Conservation (phyloP, 2,329 filamentous ascomycete species). For the Leptographium radiaticola region DNA sequence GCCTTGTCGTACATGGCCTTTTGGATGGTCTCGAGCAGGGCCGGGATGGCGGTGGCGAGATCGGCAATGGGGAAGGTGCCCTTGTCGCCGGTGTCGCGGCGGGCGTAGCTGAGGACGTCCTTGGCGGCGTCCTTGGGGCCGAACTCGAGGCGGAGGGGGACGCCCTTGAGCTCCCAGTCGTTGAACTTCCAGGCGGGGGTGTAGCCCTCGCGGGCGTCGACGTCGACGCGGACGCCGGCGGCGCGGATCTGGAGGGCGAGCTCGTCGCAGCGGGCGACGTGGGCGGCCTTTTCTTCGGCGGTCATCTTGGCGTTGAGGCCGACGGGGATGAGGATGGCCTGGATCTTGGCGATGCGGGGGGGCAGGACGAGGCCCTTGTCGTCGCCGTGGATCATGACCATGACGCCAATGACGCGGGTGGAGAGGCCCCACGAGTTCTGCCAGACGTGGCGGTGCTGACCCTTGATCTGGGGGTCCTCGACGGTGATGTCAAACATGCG, state of each 20-base stretch:
- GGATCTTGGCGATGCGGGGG: slow-evolving; percentile 75
- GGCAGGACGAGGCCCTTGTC: slow-evolving; percentile 91
- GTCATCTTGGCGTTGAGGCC: slow-evolving; percentile 82
- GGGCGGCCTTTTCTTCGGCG: slow-evolving; percentile 62
- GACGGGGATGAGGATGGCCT: slow-evolving; percentile 80
- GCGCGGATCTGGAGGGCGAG: slow-evolving; percentile 57
- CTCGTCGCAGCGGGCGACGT: slow-evolving; percentile 62
- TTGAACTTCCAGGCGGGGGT: slow-evolving; percentile 97
- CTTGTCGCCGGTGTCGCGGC: slow-evolving; percentile 81
- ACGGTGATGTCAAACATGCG: slow-evolving; percentile 98
- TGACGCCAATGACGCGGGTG: slow-evolving; percentile 92
- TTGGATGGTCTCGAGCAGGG: slow-evolving; percentile 82
- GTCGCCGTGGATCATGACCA: slow-evolving; percentile 97
- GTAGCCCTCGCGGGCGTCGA: slow-evolving; percentile 82
- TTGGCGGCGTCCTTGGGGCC: slow-evolving; percentile 88
- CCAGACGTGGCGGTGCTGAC: slow-evolving; percentile 77
- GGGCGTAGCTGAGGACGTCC: slow-evolving; percentile 69
- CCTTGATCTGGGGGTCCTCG: slow-evolving; percentile 76
- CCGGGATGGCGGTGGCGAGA: slow-evolving; percentile 59
- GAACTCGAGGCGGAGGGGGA: slow-evolving; percentile 88
- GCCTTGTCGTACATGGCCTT: slow-evolving; percentile 67
- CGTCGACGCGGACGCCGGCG: slow-evolving; percentile 63
- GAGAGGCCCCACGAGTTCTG: slow-evolving; percentile 99
- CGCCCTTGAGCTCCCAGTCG: slow-evolving; percentile 94
- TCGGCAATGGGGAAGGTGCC: slow-evolving; percentile 63